A percentile compares a stretch with the other conserved stretches of the same genome.
Conservation (phyloP, 2,329 filamentous ascomycete genomes). For the Emmonsiellopsis sp. region DNA sequence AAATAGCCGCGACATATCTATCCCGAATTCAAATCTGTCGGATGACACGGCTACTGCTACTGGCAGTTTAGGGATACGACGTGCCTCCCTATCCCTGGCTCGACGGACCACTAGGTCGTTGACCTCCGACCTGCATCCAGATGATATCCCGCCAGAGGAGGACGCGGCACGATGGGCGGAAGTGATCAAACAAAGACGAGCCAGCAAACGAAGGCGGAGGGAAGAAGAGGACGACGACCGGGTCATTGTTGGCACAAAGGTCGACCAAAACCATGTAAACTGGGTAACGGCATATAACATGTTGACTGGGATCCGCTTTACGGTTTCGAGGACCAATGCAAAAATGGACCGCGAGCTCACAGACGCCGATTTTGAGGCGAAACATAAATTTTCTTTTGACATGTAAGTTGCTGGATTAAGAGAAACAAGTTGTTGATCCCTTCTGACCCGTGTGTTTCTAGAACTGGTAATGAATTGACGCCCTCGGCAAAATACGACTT, state of each 20-base stretch:
- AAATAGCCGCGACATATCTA: conserved; percentile 55
- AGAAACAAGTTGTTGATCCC: background rate
- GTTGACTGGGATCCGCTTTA: conserved; percentile 96
- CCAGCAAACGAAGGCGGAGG: conserved; percentile 71
- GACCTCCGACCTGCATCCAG: conserved; percentile 71
- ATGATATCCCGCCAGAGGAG: conserved; percentile 78
- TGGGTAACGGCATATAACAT: conserved; percentile 99
- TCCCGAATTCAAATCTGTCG: conserved; percentile 25
- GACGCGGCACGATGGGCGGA: conserved; percentile 90
- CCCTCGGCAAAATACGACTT: conserved; percentile 99
- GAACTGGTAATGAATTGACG: conserved; percentile 91
- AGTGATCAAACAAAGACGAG: conserved; percentile 81
- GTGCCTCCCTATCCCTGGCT: conserved; percentile 74
- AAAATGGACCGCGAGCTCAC: conserved; percentile 88
- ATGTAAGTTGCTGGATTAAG: conserved; percentile 52
- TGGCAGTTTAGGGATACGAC: conserved; percentile 55
- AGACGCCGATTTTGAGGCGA: conserved; percentile 83
- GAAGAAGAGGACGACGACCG: conserved; percentile 85
- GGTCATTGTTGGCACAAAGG: conserved; percentile 91
- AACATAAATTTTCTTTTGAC: conserved; percentile 98
- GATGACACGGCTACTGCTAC: conserved; percentile 53
- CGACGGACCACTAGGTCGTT: conserved; percentile 75
- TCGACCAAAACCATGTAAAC: conserved; percentile 93
- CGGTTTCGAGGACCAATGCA: conserved; percentile 90
- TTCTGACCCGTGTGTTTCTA: conserved; percentile 35